A percentile compares a stretch with the other conserved stretches of the same genome.
These are phyloP conservation scores for Citrus sp. DNA, from an alignment of 345 rosid genomes.

Conservation along the genomic window DNA sequence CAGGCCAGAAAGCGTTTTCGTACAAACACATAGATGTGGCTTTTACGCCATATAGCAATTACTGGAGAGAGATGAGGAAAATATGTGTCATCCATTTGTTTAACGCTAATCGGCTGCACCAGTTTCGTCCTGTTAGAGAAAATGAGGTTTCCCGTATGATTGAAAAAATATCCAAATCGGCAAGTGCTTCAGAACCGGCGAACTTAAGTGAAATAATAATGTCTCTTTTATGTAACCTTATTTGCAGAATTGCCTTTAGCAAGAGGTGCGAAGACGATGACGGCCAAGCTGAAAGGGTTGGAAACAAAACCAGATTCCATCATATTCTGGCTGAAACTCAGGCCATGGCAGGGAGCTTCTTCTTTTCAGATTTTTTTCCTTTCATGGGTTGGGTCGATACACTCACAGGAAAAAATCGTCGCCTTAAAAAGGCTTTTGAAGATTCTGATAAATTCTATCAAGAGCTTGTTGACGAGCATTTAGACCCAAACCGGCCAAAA, in stretches of 20 bases:
- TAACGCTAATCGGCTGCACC: slow-evolving; percentile 14
- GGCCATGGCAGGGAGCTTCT: slow-evolving; percentile 21
- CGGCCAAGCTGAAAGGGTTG: background rate
- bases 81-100: slow-evolving; percentile 25
- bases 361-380: slow-evolving; percentile 27
- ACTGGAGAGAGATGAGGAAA: slow-evolving; percentile 31
- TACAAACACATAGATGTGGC: slow-evolving; percentile 30
- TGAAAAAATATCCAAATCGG: slow-evolving; percentile 6
- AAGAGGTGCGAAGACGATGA: slow-evolving; percentile 25
- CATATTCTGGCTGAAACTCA: slow-evolving; percentile 19
- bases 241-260: slow-evolving; percentile 30
- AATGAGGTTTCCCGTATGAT: slow-evolving; percentile 25
- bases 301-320: slow-evolving; percentile 12
- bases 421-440: slow-evolving; percentile 19
- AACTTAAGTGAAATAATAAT: slow-evolving; percentile 16
- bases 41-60: slow-evolving; percentile 23
- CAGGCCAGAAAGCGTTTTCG: slow-evolving; percentile 17
- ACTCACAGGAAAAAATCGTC: slow-evolving; percentile 11
- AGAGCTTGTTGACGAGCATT: slow-evolving; percentile 32
- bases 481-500: slow-evolving; percentile 4
- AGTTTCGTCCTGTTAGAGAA: slow-evolving; percentile 19
- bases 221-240: slow-evolving; percentile 12
- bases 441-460: slow-evolving; percentile 30
- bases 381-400: slow-evolving; percentile 27
- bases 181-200: background rate